Evolutionary conservation across 495 filamentous ascomycete genomes (phyloP).

Genomic region (Penicillium pulvis): DNA sequence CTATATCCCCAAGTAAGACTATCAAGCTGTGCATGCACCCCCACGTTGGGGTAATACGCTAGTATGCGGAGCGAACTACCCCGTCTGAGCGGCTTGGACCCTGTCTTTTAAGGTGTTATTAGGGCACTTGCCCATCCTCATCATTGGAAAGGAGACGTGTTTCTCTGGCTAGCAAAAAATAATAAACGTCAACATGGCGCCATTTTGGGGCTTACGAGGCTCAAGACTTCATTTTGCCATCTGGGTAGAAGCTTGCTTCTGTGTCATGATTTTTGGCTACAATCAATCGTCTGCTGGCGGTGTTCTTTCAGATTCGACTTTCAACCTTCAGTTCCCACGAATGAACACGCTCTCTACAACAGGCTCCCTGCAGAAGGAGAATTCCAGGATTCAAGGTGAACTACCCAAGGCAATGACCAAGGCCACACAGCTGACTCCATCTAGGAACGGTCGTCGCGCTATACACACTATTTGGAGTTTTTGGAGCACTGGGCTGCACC

Average conservation of each 20-base stretch:
- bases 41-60: not conserved
- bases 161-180: not conserved
- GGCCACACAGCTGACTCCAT: not conserved
- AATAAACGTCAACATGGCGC: conserved; percentile 1
- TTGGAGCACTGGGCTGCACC: conserved; percentile 25
- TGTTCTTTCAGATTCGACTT: conserved; percentile 19
- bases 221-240: conserved; percentile 12
- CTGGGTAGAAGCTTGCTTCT: conserved; percentile 9
- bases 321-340: conserved; percentile 40
- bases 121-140: not conserved
- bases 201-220: conserved; percentile 13
- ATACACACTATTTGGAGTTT: conserved; percentile 21
- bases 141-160: no score
- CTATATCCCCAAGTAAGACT: not conserved
- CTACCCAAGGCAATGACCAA: not conserved
- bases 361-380: conserved; percentile 21
- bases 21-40: not conserved
- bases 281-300: conserved; percentile 39
- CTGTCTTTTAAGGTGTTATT: not conserved
- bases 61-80: not conserved
- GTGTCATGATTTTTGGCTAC: conserved; percentile 43
- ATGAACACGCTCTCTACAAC: conserved; percentile 43
- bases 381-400: conserved; percentile 30
- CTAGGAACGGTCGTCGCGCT: conserved; percentile 19
- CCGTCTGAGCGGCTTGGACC: not conserved